Evolutionary conservation across 768 basidiomycete genomes (phyloP), one percentile per base, ranked within the genome.

Genomic region (Boletus bicolor): DNA sequence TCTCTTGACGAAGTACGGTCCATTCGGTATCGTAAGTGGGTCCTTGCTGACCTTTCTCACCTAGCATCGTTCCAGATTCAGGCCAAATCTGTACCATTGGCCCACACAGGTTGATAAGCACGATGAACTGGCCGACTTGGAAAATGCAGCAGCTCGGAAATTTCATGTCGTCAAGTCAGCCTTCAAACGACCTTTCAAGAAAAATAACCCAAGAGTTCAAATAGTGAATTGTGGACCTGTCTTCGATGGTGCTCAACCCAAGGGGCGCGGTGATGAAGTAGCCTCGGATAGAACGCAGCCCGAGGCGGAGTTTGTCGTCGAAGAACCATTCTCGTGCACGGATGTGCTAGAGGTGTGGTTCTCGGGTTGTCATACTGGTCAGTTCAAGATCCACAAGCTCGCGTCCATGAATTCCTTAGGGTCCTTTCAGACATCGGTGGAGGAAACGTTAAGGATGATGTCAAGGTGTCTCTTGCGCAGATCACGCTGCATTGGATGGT

Each of bases 321-420:
- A 64, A 7, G 59, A 55, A 34, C 3, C 35, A 7, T 47, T 12
- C 10, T 1, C 5, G 7, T 7, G 7, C 26, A 72, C 80, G 3
- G 82, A 90, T 67, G 82, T 89, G 14, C 66, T 84, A 12, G 90
- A 93, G 66, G 88, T 91, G 3, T 93, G 89, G 89, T 93, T 93
- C 62, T 62, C 82, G 7, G 90, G 90, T 2, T 82, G 83, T 57
- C 90, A 91, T 62, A 66, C 72, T 42, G 89, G 89, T 89, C 55
- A 53, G 83, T 69, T 39, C 36, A 12, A 4, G 30, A 44, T 34
- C 38, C 3, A 36, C 34, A 1, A 21, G 8, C 30, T 44, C 11
- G 17, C n/a, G 51, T 41, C 44, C 7, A 19, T 12, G 24, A 37
- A 46, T 53, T 44, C 19, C 56, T 57, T 2, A 52, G 2, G 7